Evolutionary conservation across 164 flowering plant species (phyloP), one percentile per base, ranked within the genome.

Genomic region (Magnolia kwangsiensis): DNA sequence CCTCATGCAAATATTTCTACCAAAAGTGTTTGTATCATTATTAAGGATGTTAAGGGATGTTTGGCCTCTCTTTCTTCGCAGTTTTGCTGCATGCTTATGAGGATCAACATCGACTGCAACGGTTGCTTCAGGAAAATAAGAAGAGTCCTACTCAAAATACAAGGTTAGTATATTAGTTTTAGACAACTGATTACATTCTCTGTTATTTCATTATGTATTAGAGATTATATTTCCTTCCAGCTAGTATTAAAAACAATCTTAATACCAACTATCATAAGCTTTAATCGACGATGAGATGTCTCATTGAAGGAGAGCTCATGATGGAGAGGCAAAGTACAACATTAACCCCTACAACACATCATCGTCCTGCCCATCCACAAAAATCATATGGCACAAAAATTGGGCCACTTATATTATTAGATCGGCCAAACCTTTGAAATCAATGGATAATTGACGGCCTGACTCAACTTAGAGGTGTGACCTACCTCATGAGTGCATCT

Each of bases 81-180:
- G 91, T 58, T 78, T 19, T 85, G 78, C 71, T 89, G 90, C 83
- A 88, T 94, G 95, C 87, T 87, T 78, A 80, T 94, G 91, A 86
- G 90, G 85, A 75, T 92, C 55, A 83, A 83, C 75, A 76, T 92
- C 23, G 94, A 92, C 77, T 94, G 95, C 88, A 90, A 88, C 64
- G 87, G 85, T 61, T 92, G 98, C 58, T 91, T 82, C 81, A 83
- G 87, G 75, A 92, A 89, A 82, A 55, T 89, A n/a, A 85, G 89
- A 75, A 90, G 90, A 82, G 80, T 79, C 73, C 81, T 92, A 75
- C 89, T 91, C 27, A 89, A 83, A 3, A 91, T 94, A 87, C 87
- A 87, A 85, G 98, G 98, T 90, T 67, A 83, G 73, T 45, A 31
- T 13, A 2, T 69, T 27, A 21, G 24, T n/a, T 24, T 10, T 10